phyloP scores from a whole-genome alignment of 805 yeast species.

The Naumovozyma dairenensis region DNA sequence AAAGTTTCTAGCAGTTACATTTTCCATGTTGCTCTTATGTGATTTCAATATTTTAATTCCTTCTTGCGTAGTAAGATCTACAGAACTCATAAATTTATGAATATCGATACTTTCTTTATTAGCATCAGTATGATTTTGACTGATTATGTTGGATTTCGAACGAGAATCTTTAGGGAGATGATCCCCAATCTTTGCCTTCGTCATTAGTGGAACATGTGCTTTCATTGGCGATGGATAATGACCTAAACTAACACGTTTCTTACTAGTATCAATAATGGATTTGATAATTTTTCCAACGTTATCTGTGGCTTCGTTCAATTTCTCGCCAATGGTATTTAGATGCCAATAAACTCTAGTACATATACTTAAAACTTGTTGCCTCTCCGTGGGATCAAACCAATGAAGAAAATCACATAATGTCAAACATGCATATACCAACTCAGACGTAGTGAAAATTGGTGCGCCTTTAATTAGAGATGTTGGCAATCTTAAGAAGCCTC shows the following conservation, averaged over 20 bases:
- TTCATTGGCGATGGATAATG: conserved; percentile 7
- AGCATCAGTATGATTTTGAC: neutral
- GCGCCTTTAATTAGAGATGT: conserved; percentile 43
- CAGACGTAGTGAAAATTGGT: conserved; percentile 42
- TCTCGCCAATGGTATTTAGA: conserved; percentile 45
- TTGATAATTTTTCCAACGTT: conserved; percentile 48
- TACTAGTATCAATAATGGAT: conserved; percentile 39
- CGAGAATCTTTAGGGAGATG: neutral
- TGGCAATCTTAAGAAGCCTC: conserved; percentile 36
- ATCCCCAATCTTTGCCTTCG: neutral
- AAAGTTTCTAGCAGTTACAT: conserved; percentile 8
- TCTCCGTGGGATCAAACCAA: conserved; percentile 32
- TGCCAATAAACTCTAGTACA: conserved; percentile 51
- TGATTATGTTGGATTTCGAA: neutral
- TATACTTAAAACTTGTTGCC: conserved; percentile 34
- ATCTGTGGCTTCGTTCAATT: conserved; percentile 48
- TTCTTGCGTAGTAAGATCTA: neutral
- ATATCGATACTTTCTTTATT: neutral
- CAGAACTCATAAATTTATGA: neutral
- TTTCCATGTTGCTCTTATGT: conserved; percentile 7
- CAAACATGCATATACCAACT: conserved; percentile 45
- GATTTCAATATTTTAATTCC: conserved; percentile 2
- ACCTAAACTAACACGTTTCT: conserved; percentile 15
- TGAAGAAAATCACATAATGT: conserved; percentile 41
- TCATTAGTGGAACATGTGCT: too few relatives aligned